Percentiles rank a stretch among this genome's conserved stretches.
Conservation (phyloP, 2,329 filamentous ascomycete species). For the Alternaria gansuensis region DNA sequence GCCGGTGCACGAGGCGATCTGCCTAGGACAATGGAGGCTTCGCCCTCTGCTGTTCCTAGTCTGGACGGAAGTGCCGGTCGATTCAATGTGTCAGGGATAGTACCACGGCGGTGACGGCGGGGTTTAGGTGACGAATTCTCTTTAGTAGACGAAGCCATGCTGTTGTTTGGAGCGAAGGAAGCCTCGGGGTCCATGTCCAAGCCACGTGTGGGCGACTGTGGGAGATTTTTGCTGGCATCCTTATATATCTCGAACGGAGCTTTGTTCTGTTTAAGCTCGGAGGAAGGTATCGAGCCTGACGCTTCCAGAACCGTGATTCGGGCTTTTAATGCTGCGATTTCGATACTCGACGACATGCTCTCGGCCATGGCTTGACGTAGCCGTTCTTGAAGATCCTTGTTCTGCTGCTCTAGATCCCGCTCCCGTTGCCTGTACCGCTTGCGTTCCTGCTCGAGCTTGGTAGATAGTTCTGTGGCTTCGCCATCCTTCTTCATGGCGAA, state of each 20-base stretch:
- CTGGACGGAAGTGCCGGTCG: conserved; percentile 25
- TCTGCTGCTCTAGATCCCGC: conserved; percentile 67
- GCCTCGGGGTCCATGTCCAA: conserved; percentile 21
- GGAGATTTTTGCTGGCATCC: conserved; percentile 38
- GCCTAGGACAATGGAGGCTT: conserved; percentile 34
- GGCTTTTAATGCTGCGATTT: conserved; percentile 48
- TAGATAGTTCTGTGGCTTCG: conserved; percentile 71
- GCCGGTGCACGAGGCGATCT: conserved; percentile 28
- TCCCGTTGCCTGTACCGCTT: conserved; percentile 72
- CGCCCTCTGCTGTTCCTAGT: conserved; percentile 30
- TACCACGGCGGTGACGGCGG: conserved; percentile 36
- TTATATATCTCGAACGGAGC: conserved; percentile 45
- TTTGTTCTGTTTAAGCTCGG: conserved; percentile 29
- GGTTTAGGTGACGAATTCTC: conserved; percentile 45
- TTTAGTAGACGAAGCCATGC: conserved; percentile 37
- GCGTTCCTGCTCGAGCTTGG: conserved; percentile 73
- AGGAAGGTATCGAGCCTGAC: conserved; percentile 28
- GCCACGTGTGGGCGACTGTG: conserved; percentile 19
- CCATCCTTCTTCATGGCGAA: conserved; percentile 80
- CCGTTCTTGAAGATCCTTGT: conserved; percentile 57
- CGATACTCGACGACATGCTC: conserved; percentile 43
- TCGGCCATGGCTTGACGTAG: conserved; percentile 48
- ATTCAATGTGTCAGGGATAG: conserved; percentile 30
- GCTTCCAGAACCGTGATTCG: conserved; percentile 45
- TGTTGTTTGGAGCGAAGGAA: conserved; percentile 29